A percentile compares a stretch with the other conserved stretches of the same genome.
These are phyloP conservation scores for Lizonia empirigonia DNA, from an alignment of 2,329 filamentous ascomycete genomes.

Conservation along the genomic window DNA sequence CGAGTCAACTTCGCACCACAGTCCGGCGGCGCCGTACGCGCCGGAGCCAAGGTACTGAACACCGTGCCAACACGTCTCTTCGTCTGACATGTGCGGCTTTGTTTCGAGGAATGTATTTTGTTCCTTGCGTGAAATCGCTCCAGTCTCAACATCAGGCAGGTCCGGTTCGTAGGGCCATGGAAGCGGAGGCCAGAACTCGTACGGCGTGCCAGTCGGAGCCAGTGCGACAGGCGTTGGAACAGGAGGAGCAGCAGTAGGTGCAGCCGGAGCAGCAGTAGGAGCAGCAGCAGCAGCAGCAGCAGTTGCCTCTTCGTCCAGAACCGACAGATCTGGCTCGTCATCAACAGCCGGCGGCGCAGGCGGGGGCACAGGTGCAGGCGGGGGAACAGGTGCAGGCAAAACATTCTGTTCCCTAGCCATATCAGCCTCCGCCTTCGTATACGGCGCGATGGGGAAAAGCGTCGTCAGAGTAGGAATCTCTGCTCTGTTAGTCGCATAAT, in stretches of 20 bases:
- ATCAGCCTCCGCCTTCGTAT: not conserved
- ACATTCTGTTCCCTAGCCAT: not conserved
- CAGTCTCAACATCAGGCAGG: not conserved
- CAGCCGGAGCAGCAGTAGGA: too few species aligned
- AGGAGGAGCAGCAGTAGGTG: not conserved
- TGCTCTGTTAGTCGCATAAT: not conserved
- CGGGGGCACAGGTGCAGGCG: not conserved
- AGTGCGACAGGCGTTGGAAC: not conserved
- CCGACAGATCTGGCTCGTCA: too few species aligned
- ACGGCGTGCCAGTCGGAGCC: not conserved
- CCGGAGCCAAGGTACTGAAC: not conserved
- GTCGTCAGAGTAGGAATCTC: not conserved
- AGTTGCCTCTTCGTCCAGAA: too few species aligned
- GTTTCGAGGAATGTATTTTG: not conserved
- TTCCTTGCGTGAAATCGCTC: not conserved
- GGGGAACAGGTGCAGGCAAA: not conserved
- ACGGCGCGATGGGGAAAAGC: not conserved
- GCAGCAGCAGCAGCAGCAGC: too few species aligned
- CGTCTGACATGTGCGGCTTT: not conserved
- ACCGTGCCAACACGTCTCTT: constrained; percentile 1
- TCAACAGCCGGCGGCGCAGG: not conserved
- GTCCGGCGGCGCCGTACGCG: not conserved
- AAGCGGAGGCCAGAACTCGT: not conserved
- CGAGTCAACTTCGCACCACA: constrained; percentile 1
- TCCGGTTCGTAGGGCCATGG: not conserved